Evolutionary conservation across 176 grass and related monocot species (phyloP).

Genomic region (Oryza meridionalis): DNA sequence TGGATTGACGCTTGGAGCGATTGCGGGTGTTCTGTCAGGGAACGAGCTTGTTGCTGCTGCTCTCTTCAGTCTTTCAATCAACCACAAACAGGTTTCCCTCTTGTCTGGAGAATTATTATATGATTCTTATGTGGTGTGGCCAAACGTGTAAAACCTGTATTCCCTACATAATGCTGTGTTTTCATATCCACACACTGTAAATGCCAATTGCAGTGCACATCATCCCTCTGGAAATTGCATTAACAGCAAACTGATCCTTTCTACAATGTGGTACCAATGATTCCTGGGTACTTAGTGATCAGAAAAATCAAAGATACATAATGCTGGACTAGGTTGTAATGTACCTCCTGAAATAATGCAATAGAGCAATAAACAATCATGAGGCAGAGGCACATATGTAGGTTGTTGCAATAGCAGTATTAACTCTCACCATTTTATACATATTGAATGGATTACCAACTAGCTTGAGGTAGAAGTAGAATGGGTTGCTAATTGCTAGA

Average conservation of each 20-base stretch:
- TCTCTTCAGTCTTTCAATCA: constrained; percentile 89
- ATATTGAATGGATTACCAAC: background rate
- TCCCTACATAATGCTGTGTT: background rate
- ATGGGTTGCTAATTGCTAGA: background rate
- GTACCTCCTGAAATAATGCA: constrained; percentile 14
- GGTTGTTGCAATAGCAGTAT: background rate
- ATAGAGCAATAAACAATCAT: background rate
- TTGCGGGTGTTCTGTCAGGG: constrained; percentile 59
- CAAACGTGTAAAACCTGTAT: constrained; percentile 11
- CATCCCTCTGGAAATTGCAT: no score
- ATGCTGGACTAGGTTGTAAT: background rate
- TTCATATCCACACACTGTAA: background rate
- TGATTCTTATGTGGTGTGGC: background rate
- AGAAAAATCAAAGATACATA: background rate
- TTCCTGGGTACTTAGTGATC: background rate
- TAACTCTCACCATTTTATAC: background rate
- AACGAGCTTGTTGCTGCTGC: constrained; percentile 66
- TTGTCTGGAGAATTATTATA: constrained; percentile 1
- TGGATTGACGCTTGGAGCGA: constrained; percentile 74
- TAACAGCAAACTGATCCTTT: background rate
- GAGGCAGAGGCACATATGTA: background rate
- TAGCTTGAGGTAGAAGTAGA: constrained; percentile 9
- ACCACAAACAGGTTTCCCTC: constrained; percentile 83
- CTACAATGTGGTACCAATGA: background rate
- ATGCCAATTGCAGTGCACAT: background rate